These are phyloP conservation scores for Sicyos edulis DNA, from an alignment of 306 rosid genomes.

Conservation along the genomic window DNA sequence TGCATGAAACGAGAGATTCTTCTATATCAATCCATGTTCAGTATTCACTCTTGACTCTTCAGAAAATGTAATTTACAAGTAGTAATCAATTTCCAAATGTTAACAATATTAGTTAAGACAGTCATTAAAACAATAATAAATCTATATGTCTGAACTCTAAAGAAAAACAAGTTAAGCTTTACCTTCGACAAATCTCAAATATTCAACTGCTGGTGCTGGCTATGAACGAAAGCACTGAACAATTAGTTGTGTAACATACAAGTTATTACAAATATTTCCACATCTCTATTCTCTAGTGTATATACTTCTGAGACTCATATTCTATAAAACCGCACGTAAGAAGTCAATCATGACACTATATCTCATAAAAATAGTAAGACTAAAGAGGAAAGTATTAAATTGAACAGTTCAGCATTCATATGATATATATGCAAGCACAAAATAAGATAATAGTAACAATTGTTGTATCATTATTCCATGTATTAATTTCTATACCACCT, in stretches of 20 bases:
- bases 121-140: background rate
- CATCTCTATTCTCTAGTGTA: background rate
- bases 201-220: background rate
- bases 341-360: background rate
- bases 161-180: background rate
- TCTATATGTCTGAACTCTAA: background rate
- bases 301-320: background rate
- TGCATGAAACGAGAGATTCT: constrained; percentile 4
- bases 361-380: background rate
- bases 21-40: background rate
- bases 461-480: constrained; percentile 42
- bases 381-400: background rate
- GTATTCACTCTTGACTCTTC: background rate
- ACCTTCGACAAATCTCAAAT: background rate
- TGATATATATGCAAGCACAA: constrained; percentile 17
- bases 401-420: constrained; percentile 9
- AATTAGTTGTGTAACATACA: background rate
- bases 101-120: background rate
- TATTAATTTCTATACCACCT: constrained; percentile 84
- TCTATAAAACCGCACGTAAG: background rate
- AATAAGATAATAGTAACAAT: constrained; percentile 18
- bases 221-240: too few relatives aligned
- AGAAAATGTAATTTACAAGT: background rate
- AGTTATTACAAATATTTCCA: background rate
- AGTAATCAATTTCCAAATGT: background rate